A percentile compares a stretch with the other conserved stretches of the same genome.
phyloP scores from a whole-genome alignment of 371 early-diverging fungal species.

The Mucor ambiguus region DNA sequence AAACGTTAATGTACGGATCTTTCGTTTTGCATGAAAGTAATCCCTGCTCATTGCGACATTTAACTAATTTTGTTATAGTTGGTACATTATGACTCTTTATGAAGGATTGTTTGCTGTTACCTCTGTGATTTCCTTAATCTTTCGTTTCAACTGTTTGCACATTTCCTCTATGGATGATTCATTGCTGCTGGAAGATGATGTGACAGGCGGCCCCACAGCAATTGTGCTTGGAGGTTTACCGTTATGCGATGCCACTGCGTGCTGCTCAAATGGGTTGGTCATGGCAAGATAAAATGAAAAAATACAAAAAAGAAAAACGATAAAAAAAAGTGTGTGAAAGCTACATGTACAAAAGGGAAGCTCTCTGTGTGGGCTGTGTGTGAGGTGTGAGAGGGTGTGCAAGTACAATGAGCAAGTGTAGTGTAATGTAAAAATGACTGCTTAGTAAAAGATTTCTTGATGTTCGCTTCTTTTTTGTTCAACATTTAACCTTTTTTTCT shows the following conservation, averaged over 20 bases:
- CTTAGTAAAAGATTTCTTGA: slow-evolving; percentile 1
- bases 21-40: slow-evolving; percentile 28
- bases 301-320: background rate
- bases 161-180: background rate
- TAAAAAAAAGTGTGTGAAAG: slow-evolving; percentile 7
- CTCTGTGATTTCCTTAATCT: slow-evolving; percentile 57
- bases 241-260: background rate
- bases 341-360: slow-evolving; percentile 1
- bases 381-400: background rate
- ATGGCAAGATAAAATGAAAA: background rate
- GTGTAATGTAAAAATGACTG: background rate
- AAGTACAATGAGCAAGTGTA: background rate
- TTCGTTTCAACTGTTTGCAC: slow-evolving; percentile 55
- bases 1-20: slow-evolving; percentile 30
- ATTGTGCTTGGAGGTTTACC: background rate
- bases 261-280: background rate
- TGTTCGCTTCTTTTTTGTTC: background rate
- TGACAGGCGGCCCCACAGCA: background rate
- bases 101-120: slow-evolving; percentile 24
- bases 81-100: background rate
- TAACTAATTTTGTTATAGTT: background rate
- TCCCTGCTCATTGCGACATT: slow-evolving; percentile 23
- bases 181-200: background rate
- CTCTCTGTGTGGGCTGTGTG: background rate
- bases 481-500: background rate